Evolutionary conservation across 352 stramenopile genomes (phyloP).

Genomic region (Discostella stelligera): DNA sequence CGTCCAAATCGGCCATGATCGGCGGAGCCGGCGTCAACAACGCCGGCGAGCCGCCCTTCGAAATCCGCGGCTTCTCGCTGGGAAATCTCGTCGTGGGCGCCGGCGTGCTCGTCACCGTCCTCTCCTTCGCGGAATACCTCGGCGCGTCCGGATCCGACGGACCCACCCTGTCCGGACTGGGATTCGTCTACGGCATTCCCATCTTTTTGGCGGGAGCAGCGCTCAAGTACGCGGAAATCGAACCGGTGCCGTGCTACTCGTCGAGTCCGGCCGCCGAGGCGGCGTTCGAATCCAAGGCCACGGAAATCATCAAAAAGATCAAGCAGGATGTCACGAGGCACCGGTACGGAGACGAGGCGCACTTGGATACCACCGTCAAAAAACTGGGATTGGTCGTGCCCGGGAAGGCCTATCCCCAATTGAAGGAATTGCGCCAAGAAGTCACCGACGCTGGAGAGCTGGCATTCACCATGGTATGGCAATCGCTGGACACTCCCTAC

Average conservation of each 20-base stretch:
- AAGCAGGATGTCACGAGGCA: constrained; percentile 87
- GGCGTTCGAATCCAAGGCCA: constrained; percentile 77
- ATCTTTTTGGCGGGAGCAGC: constrained; percentile 84
- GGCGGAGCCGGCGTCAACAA: constrained; percentile 79
- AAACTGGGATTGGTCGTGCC: constrained; percentile 85
- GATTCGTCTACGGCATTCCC: constrained; percentile 88
- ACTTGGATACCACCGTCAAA: constrained; percentile 87
- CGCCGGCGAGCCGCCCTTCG: constrained; percentile 82
- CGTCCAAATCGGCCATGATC: constrained; percentile 74
- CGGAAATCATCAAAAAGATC: constrained; percentile 83
- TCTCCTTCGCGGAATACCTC: constrained; percentile 81
- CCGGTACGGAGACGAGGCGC: constrained; percentile 87
- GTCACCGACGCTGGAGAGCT: constrained; percentile 65
- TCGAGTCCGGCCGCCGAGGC: constrained; percentile 58
- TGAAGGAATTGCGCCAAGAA: constrained; percentile 78
- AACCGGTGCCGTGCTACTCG: constrained; percentile 79
- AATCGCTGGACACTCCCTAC: constrained; percentile 84
- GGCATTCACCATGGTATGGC: constrained; percentile 85
- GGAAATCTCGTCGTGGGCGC: constrained; percentile 75
- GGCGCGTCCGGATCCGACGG: constrained; percentile 59
- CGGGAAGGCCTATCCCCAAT: constrained; percentile 84
- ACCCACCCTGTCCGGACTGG: constrained; percentile 78
- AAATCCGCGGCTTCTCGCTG: constrained; percentile 84
- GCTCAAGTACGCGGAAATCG: constrained; percentile 87
- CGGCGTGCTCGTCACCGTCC: constrained; percentile 70